Conservation (phyloP, 345 rosid species). For the Salix exigua region DNA sequence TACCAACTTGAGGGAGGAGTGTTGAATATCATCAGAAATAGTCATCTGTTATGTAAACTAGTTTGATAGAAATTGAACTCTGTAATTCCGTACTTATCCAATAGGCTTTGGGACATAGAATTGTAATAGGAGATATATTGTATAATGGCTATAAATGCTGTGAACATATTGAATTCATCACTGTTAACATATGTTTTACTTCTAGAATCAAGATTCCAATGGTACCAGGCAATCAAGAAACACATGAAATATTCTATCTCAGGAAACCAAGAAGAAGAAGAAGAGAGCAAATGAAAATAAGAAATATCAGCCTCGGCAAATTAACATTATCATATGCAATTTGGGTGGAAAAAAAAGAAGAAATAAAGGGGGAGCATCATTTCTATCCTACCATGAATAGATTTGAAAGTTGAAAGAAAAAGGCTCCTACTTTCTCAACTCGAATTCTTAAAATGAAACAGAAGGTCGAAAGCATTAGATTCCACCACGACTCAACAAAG, state of each 20-base stretch:
- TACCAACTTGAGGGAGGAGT: too few relatives aligned
- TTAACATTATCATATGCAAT: background rate
- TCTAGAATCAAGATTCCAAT: background rate
- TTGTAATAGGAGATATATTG: too few relatives aligned
- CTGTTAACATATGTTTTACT: background rate
- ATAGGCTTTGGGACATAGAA: too few relatives aligned
- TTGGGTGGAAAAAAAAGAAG: too few relatives aligned
- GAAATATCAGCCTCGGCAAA: background rate
- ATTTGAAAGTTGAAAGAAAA: background rate
- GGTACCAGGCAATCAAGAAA: background rate
- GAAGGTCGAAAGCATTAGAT: constrained; percentile 22
- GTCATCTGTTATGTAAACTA: too few relatives aligned
- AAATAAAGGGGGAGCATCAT: too few relatives aligned
- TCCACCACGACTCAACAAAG: background rate
- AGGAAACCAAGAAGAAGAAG: background rate
- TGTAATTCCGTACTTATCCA: too few relatives aligned
- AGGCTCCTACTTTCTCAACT: background rate
- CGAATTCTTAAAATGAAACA: constrained; percentile 8
- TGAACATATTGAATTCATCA: too few relatives aligned
- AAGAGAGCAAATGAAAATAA: too few relatives aligned
- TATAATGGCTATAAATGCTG: too few relatives aligned
- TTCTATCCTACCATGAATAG: background rate
- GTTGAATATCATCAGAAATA: too few relatives aligned
- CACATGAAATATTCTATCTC: background rate
- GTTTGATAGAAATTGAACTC: too few relatives aligned